These are phyloP conservation scores for Neurospora cerealis DNA, from an alignment of 495 filamentous ascomycete species.

Conservation along the genomic window DNA sequence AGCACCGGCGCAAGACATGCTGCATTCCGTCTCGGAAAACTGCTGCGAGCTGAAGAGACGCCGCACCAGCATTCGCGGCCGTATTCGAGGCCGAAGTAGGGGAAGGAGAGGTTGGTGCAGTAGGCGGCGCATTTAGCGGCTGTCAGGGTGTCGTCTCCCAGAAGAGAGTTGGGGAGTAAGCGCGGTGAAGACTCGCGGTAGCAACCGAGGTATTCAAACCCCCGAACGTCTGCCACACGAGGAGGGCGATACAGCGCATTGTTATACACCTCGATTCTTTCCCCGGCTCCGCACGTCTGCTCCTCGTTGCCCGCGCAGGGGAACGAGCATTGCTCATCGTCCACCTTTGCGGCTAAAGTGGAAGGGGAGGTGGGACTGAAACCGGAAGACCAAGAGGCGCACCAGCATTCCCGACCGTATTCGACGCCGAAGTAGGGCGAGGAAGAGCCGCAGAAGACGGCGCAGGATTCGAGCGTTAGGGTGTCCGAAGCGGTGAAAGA, in stretches of 20 bases:
- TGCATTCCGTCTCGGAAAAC: conserved; percentile 25
- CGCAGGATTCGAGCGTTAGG: conserved; percentile 45
- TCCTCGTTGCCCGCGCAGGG: conserved; percentile 24
- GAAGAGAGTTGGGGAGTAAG: conserved; percentile 6
- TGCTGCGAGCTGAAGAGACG: conserved; percentile 1
- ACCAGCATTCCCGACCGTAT: conserved; percentile 17
- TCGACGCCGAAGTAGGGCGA: conserved; percentile 18
- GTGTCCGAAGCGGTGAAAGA: conserved; percentile 26
- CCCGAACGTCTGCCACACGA: background rate
- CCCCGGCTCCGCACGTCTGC: conserved; percentile 25
- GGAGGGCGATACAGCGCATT: conserved; percentile 1
- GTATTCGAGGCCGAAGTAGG: conserved; percentile 10
- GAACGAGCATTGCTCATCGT: conserved; percentile 7
- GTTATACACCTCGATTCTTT: conserved; percentile 25
- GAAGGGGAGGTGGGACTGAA: background rate
- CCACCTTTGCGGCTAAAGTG: background rate
- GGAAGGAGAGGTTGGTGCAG: conserved; percentile 4
- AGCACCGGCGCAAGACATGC: conserved; percentile 32
- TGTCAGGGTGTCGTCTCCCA: conserved; percentile 9
- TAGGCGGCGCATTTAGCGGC: conserved; percentile 6
- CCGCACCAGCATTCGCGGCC: conserved; percentile 13
- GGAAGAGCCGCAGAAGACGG: conserved; percentile 34
- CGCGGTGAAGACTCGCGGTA: conserved; percentile 10
- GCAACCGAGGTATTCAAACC: conserved; percentile 8
- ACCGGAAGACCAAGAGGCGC: conserved; percentile 1